These are phyloP conservation scores for Botrytis cinerea DNA, from an alignment of 2,329 filamentous ascomycete species.

Conservation along the genomic window DNA sequence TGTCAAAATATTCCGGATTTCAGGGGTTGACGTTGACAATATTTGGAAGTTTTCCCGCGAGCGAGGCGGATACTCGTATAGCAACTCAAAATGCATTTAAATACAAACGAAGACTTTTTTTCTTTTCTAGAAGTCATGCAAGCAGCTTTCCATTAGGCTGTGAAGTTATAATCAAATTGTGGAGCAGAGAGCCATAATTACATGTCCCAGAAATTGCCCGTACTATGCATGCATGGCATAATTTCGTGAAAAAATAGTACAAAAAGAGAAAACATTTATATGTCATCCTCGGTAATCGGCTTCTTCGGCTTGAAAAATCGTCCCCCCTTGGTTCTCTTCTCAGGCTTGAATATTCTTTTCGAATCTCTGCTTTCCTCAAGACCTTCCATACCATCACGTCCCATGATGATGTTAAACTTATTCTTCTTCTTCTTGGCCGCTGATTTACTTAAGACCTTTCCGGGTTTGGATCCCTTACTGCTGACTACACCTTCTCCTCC, in stretches of 20 bases:
- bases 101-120: background rate
- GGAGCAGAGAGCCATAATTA: slow-evolving; percentile 5
- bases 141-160: background rate
- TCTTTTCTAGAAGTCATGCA: background rate
- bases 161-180: slow-evolving; percentile 13
- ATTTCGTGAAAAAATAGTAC: background rate
- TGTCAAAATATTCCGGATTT: background rate
- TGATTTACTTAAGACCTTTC: slow-evolving; percentile 38
- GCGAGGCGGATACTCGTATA: background rate
- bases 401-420: slow-evolving; percentile 45
- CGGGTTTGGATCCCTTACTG: slow-evolving; percentile 43
- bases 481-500: slow-evolving; percentile 32
- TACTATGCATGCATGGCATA: slow-evolving; percentile 9
- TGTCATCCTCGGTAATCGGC: slow-evolving; percentile 39
- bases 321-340: slow-evolving; percentile 42
- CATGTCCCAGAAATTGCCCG: background rate
- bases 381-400: slow-evolving; percentile 37
- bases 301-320: slow-evolving; percentile 43
- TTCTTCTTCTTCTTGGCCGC: slow-evolving; percentile 48
- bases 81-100: background rate
- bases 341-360: slow-evolving; percentile 32
- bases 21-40: slow-evolving; percentile 14
- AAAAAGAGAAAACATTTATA: slow-evolving; percentile 23
- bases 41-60: slow-evolving; percentile 5
- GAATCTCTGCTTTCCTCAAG: slow-evolving; percentile 36